Percentiles rank a stretch among this genome's conserved stretches.
Conservation (phyloP, 2,329 filamentous ascomycete genomes). For the Cladorrhinum sp. region DNA sequence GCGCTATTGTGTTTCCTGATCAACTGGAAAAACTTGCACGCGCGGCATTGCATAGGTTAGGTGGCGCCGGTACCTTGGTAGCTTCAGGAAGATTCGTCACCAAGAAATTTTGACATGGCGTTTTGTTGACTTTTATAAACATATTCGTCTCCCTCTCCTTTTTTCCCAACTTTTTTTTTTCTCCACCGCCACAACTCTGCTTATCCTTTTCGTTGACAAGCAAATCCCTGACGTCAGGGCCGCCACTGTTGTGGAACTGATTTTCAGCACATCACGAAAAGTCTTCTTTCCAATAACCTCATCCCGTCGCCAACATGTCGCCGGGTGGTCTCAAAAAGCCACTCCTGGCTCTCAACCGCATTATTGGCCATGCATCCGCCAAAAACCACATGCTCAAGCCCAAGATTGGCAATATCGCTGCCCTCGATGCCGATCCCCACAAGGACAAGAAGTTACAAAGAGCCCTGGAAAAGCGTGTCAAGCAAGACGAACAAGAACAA, state of each 20-base stretch:
- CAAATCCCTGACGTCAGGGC: conserved; percentile 3
- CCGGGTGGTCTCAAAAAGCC: conserved; percentile 35
- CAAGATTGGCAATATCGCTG: conserved; percentile 36
- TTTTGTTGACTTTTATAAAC: conserved; percentile 2
- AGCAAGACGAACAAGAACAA: conserved; percentile 34
- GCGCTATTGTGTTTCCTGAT: neutral
- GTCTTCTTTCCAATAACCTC: neutral
- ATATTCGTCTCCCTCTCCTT: neutral
- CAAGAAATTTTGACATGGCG: neutral
- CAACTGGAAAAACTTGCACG: neutral
- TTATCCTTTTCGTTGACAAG: neutral
- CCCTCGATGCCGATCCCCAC: conserved; percentile 30
- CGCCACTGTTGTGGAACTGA: neutral
- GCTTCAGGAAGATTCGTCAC: conserved; percentile 12
- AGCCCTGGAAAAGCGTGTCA: conserved; percentile 34
- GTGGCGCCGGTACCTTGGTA: conserved; percentile 2
- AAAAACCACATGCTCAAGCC: conserved; percentile 40
- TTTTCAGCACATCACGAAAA: neutral
- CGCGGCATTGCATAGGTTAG: neutral
- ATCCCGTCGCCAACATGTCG: conserved; percentile 30
- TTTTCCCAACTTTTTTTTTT: neutral
- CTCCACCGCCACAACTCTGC: neutral
- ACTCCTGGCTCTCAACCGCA: conserved; percentile 38
- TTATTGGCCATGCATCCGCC: conserved; percentile 37
- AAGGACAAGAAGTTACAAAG: conserved; percentile 34